Evolutionary conservation across 2,329 filamentous ascomycete species (phyloP), one percentile per base, ranked within the genome.

Genomic region (Fusarium zealandicum): DNA sequence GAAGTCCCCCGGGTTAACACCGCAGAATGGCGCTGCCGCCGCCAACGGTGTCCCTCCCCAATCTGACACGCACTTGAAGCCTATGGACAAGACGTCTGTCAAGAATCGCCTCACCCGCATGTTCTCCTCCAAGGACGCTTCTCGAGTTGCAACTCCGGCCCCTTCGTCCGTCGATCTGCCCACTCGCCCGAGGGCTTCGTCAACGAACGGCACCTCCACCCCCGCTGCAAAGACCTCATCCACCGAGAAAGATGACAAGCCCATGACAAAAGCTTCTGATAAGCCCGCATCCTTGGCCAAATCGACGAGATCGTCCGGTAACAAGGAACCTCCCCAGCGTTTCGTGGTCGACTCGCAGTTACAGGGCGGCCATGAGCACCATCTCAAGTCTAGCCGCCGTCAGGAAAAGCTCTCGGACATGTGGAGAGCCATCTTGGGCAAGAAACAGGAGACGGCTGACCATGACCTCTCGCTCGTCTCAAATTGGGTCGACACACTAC

Each of bases 351-450:
- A 80, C 49, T 61, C 77, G 17, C 80, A 82, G 6, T 73, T 76
- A 6, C 78, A 88, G 59, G 90, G 90, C 60, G 83, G 86, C 30
- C 95, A 99, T 69, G 88, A 90, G 68, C 95, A 99, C 72, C 86
- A 91, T 66, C 85, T 99, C 60, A 95, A 91, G 76, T 93, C 90
- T 57, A 90, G 90, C 56, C 92, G 91, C 72, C 86, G 95, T 51
- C 93, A 99, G 74, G 93, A 99, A 76, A 98, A 97, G 76, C 81
- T 99, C 50, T 89, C 90, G 16, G 92, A 96, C 73, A 90, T 98
- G 86, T 89, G 96, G 75, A 89, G 92, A 65, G 88, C 89, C 64
- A 84, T 97, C 66, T 82, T 98, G 46, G 92, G 91, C 61, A 92
- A 90, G 75, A 93, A 91, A 75, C 89, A 90, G 70, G 90, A 93